Conservation (phyloP, 345 rosid genomes). For the Firmiana major region DNA sequence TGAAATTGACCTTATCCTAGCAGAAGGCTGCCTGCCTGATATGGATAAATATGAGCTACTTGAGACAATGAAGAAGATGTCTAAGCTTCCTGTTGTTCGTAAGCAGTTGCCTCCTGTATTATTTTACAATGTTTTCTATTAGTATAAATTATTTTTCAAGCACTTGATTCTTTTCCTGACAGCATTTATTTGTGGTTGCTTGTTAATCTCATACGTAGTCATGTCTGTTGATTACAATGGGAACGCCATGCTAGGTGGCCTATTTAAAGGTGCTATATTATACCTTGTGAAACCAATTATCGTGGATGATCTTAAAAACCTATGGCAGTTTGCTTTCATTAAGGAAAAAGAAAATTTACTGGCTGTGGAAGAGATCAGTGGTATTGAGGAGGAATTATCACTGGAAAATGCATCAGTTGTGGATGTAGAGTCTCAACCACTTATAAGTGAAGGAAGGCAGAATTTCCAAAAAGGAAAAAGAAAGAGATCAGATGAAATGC, state of each 20-base stretch:
- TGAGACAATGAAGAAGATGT: conserved; percentile 28
- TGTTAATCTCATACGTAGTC: conserved; percentile 26
- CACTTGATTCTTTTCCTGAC: neutral
- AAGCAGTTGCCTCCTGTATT: conserved; percentile 13
- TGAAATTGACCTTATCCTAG: conserved; percentile 41
- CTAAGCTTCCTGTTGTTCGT: conserved; percentile 44
- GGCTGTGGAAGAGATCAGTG: neutral
- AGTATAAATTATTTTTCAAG: neutral
- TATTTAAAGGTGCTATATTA: conserved; percentile 41
- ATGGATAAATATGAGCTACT: conserved; percentile 48
- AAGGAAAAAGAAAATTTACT: conserved; percentile 5
- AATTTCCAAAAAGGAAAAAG: conserved; percentile 16
- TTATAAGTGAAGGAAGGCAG: conserved; percentile 7
- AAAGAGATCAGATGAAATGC: conserved; percentile 20
- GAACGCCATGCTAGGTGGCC: conserved; percentile 31
- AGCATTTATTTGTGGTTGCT: conserved; percentile 3
- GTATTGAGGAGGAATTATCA: neutral
- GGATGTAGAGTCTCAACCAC: conserved; percentile 12
- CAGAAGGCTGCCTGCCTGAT: conserved; percentile 43
- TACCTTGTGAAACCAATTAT: conserved; percentile 43
- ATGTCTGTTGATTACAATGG: conserved; percentile 27
- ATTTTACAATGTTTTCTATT: neutral
- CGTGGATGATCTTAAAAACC: conserved; percentile 25
- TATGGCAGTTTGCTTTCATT: conserved; percentile 42
- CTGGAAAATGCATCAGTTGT: conserved; percentile 17